These are phyloP conservation scores for Marasmius fiardii DNA, from an alignment of 1,284 basidiomycete genomes.

Conservation along the genomic window DNA sequence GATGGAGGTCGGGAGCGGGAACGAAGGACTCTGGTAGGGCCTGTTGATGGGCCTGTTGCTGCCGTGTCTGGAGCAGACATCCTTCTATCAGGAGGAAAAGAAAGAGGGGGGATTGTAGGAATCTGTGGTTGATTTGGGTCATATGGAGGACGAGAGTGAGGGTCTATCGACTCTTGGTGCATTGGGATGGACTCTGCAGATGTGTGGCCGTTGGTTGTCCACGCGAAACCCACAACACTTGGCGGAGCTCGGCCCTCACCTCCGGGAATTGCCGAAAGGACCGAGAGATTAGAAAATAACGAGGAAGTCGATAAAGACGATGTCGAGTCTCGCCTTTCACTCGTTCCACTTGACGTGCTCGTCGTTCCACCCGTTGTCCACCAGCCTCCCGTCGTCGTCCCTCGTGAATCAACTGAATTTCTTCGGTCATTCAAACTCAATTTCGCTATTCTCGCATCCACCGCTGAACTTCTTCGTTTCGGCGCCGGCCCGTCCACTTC, in stretches of 20 bases:
- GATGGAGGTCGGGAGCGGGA: constrained; percentile 73
- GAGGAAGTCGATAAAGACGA: constrained; percentile 59
- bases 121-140: constrained; percentile 2
- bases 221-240: constrained; percentile 66
- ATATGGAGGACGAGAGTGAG: constrained; percentile 9
- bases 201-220: constrained; percentile 56
- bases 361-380: background rate
- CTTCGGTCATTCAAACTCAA: constrained; percentile 73
- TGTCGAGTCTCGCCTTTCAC: constrained; percentile 70
- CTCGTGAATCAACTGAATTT: constrained; percentile 62
- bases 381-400: background rate
- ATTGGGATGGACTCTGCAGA: constrained; percentile 33
- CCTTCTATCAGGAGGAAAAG: constrained; percentile 61
- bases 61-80: constrained; percentile 66
- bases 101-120: constrained; percentile 52
- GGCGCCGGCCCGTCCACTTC: constrained; percentile 66
- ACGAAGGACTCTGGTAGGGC: constrained; percentile 52
- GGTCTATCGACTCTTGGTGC: constrained; percentile 37
- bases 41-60: constrained; percentile 21
- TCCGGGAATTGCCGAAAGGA: constrained; percentile 54
- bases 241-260: constrained; percentile 58
- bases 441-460: constrained; percentile 72
- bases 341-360: constrained; percentile 19
- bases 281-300: constrained; percentile 59
- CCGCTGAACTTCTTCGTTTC: constrained; percentile 76